Conservation (phyloP, 768 basidiomycete species). For the Rickenella mellea region DNA sequence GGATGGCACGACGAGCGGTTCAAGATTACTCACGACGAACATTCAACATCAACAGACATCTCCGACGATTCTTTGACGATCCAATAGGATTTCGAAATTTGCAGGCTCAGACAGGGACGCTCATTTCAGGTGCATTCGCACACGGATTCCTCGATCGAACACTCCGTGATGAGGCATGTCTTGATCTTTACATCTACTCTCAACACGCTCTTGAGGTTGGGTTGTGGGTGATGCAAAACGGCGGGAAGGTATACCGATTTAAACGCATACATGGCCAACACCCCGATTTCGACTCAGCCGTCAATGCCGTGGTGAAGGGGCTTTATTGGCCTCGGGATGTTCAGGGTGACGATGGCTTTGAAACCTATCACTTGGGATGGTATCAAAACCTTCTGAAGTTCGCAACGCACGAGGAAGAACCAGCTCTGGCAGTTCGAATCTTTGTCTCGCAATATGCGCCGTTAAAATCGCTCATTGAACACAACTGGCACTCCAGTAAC, state of each 20-base stretch:
- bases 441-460: background rate
- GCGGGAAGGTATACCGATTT: background rate
- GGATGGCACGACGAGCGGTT: too few relatives aligned
- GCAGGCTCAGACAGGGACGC: slow-evolving; percentile 30
- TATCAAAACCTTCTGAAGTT: background rate
- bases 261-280: background rate
- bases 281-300: too few relatives aligned
- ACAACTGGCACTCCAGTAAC: background rate
- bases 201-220: background rate
- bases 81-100: slow-evolving; percentile 31
- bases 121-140: slow-evolving; percentile 46
- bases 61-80: slow-evolving; percentile 26
- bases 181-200: slow-evolving; percentile 38
- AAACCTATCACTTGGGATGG: too few relatives aligned
- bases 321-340: too few relatives aligned
- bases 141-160: slow-evolving; percentile 41
- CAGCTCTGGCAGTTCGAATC: background rate
- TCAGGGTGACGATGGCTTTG: too few relatives aligned
- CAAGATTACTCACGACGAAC: slow-evolving; percentile 20
- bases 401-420: background rate
- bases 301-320: too few relatives aligned
- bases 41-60: slow-evolving; percentile 25
- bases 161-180: slow-evolving; percentile 35
- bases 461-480: background rate
- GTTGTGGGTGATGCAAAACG: slow-evolving; percentile 1